phyloP scores from a whole-genome alignment of 306 rosid species.

The Castanopsis chinensis region DNA sequence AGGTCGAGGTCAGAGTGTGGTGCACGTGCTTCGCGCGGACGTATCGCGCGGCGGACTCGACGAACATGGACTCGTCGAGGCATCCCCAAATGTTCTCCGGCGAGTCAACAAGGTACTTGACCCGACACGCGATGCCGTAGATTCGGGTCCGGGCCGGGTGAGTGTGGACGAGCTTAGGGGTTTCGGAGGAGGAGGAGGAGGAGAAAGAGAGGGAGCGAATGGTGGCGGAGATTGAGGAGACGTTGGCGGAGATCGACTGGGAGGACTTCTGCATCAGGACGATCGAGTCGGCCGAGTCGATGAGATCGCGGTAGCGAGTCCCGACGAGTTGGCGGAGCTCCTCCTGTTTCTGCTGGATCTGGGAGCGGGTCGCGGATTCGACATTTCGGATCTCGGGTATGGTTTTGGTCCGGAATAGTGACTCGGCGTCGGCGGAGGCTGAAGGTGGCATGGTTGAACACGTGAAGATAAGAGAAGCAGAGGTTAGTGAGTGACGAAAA shows the following conservation, averaged over 20 bases:
- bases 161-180: conserved; percentile 22
- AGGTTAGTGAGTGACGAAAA: too few relatives aligned
- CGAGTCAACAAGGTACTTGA: conserved; percentile 89
- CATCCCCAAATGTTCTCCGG: conserved; percentile 98
- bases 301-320: conserved; percentile 91
- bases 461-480: too few relatives aligned
- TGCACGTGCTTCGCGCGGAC: conserved; percentile 83
- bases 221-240: conserved; percentile 57
- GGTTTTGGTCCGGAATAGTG: conserved; percentile 74
- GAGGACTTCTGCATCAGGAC: conserved; percentile 76
- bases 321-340: conserved; percentile 99
- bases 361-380: conserved; percentile 62
- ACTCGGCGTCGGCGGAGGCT: conserved; percentile 70
- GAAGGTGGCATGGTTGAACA: conserved; percentile 11
- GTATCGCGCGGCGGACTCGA: conserved; percentile 82
- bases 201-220: conserved; percentile 62
- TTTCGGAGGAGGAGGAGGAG: conserved; percentile 18
- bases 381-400: conserved; percentile 84
- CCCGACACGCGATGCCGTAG: conserved; percentile 80
- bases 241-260: conserved; percentile 61
- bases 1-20: conserved; percentile 20
- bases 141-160: conserved; percentile 45
- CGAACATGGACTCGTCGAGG: conserved; percentile 90
- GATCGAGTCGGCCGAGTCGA: conserved; percentile 94
- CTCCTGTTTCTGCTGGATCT: conserved; percentile 91